phyloP scores from a whole-genome alignment of 1,284 basidiomycete genomes.

The Boletus smithii region DNA sequence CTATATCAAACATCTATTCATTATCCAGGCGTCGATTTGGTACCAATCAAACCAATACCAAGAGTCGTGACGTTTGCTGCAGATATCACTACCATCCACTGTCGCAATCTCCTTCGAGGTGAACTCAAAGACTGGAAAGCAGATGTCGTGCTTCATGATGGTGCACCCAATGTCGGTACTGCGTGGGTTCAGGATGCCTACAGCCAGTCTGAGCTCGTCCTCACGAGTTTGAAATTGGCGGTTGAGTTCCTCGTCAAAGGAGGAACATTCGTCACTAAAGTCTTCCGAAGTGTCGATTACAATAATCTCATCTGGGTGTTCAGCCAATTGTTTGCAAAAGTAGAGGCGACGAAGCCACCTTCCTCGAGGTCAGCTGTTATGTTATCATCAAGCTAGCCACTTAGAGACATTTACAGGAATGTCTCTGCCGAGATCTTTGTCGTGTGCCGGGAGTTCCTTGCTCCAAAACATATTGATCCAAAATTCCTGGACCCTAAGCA shows the following conservation, averaged over 20 bases:
- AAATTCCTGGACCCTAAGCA: constrained; percentile 98
- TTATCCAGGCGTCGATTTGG: constrained; percentile 82
- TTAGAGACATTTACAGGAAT: constrained; percentile 56
- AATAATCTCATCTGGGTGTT: constrained; percentile 99
- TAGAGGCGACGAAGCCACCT: constrained; percentile 98
- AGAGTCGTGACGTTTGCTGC: constrained; percentile 89
- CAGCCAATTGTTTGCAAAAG: constrained; percentile 92
- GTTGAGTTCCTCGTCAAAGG: constrained; percentile 95
- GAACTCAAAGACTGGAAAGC: constrained; percentile 99
- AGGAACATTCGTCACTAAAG: constrained; percentile 96
- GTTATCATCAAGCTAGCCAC: constrained; percentile 1
- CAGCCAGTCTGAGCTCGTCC: constrained; percentile 93
- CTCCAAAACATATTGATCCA: constrained; percentile 94
- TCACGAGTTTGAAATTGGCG: constrained; percentile 94
- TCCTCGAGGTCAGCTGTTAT: constrained; percentile 74
- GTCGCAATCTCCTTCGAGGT: constrained; percentile 81
- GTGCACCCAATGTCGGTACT: constrained; percentile 98
- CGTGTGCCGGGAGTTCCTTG: constrained; percentile 93
- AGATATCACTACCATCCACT: constrained; percentile 93
- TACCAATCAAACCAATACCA: constrained; percentile 95
- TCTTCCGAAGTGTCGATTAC: constrained; percentile 98
- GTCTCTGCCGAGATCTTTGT: constrained; percentile 99
- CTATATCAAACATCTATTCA: constrained; percentile 12
- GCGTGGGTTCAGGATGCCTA: constrained; percentile 99
- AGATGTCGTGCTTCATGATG: constrained; percentile 99